Evolutionary conservation across 345 rosid genomes (phyloP), one percentile per base, ranked within the genome.

Genomic region (Linum usitatissimum): DNA sequence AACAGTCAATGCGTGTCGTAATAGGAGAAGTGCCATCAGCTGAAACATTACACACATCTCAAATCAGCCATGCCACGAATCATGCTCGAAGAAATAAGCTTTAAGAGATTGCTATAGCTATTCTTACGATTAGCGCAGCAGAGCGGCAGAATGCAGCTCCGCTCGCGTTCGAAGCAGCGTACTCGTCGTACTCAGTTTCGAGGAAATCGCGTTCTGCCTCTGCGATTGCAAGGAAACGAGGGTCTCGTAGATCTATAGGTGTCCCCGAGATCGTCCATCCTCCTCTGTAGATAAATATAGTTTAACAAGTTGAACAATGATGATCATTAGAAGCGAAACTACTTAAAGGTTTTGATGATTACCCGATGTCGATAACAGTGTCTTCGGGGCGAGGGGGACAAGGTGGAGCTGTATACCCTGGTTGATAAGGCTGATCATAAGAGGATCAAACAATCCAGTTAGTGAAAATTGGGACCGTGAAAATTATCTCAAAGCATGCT

Each of bases 61-160:
- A 45, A 45, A 45, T 2, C 3, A 34, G 38, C 38, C 28, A 23
- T 23, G 28, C 2, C 28, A 23, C 2, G 28, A 34, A 1, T 34
- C 8, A 4, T 7, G 38, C 6, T 4, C 38, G 38, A 34, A 34
- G 5, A 34, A 34, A 34, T 23, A 23, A 23, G 38, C 38, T 5
- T 34, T 4, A 34, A 34, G 38, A 34, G 6, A 34, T 34, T 34
- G 28, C 38, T 28, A 60, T 42, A 56, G 39, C 18, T 7, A 34
- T 34, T 38, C 88, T 76, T 74, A 93, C 99, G 17, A 90, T 81
- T 34, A 93, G 74, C 63, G 96, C 88, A 77, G 88, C 86, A 58
- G 93, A 81, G 49, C 97, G 97, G 75, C 88, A 93, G 73, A 93
- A 93, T 36, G 96, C 86, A 70, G 96, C 88, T 73, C 94, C 88